These are phyloP conservation scores for Sphaerulina musiva DNA, from an alignment of 2,329 filamentous ascomycete genomes.

Conservation along the genomic window DNA sequence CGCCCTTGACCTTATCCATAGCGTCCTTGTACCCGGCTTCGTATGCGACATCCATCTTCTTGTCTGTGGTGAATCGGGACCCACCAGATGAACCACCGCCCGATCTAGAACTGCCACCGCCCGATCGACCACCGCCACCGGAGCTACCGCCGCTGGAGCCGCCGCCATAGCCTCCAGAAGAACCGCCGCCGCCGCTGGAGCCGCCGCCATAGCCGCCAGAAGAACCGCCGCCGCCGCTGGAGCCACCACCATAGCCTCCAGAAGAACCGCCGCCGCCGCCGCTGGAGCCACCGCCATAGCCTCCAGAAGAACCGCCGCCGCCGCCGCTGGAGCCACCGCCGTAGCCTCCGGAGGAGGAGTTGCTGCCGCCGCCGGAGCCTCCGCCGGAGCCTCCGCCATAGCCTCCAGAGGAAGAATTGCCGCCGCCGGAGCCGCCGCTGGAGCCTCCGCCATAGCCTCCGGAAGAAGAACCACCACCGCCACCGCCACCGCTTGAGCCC, in stretches of 20 bases:
- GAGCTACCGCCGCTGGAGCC: no score
- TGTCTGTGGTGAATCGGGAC: constrained; percentile 16
- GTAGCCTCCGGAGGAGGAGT: no score
- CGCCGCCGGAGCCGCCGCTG: neutral
- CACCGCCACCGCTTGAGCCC: constrained; percentile 1
- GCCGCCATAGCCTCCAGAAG: no score
- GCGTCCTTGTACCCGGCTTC: constrained; percentile 20
- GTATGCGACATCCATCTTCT: constrained; percentile 18
- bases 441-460: neutral
- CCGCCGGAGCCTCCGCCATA: neutral
- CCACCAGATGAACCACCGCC: constrained; percentile 5
- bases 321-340: no score
- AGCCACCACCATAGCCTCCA: no score
- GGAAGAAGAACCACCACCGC: constrained; percentile 1
- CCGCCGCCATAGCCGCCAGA: no score
- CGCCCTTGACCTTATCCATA: constrained; percentile 17
- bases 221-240: no score
- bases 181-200: no score
- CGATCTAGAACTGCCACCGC: constrained; percentile 1
- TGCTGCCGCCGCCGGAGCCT: neutral
- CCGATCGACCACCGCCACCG: constrained; percentile 6
- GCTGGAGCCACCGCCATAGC: no score
- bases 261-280: no score
- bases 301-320: no score
- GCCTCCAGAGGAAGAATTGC: no score